These are phyloP conservation scores for Drosera capensis DNA, from an alignment of 148 eudicot genomes.

Conservation along the genomic window DNA sequence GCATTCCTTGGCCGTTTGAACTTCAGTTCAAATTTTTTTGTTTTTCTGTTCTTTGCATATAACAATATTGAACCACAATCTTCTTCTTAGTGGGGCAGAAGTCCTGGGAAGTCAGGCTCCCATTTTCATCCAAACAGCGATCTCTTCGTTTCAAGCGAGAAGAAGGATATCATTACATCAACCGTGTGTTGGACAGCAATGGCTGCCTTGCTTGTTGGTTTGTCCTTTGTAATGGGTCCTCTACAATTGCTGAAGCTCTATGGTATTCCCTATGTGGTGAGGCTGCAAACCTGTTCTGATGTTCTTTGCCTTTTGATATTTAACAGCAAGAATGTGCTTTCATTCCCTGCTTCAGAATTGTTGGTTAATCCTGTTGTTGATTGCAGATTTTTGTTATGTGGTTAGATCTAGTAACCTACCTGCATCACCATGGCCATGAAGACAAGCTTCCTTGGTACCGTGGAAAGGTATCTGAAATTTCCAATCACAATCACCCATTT, in stretches of 20 bases:
- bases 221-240: constrained; percentile 59
- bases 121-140: constrained; percentile 52
- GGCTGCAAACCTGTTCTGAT: constrained; percentile 10
- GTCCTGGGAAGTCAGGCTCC: constrained; percentile 66
- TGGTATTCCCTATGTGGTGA: constrained; percentile 54
- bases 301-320: too few relatives aligned
- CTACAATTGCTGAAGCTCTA: constrained; percentile 56
- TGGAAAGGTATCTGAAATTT: constrained; percentile 33
- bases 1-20: constrained; percentile 3
- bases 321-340: constrained; percentile 2
- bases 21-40: neutral
- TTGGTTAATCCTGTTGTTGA: too few relatives aligned
- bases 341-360: constrained; percentile 1
- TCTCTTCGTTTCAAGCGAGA: constrained; percentile 40
- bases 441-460: constrained; percentile 85
- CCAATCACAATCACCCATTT: too few relatives aligned
- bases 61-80: too few relatives aligned
- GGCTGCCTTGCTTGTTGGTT: constrained; percentile 46
- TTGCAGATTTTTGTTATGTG: constrained; percentile 61
- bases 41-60: neutral
- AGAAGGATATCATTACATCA: constrained; percentile 46
- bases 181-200: constrained; percentile 63
- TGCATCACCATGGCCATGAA: constrained; percentile 79
- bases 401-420: constrained; percentile 73
- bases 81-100: constrained; percentile 37